These are phyloP conservation scores for Dothideomycetidae sp. DNA, from an alignment of 2,329 filamentous ascomycete genomes.

Conservation along the genomic window DNA sequence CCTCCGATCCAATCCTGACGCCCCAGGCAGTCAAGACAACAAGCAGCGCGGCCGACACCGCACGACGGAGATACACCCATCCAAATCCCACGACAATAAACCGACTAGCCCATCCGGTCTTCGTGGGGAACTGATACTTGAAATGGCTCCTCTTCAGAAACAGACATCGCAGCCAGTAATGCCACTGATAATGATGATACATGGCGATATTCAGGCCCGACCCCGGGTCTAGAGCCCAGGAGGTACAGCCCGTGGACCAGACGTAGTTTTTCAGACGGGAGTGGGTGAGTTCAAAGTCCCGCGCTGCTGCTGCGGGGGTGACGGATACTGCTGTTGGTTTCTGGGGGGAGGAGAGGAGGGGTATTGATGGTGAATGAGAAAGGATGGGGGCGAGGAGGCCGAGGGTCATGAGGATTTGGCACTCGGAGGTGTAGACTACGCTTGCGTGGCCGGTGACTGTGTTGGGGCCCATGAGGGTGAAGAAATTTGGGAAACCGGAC, in stretches of 20 bases:
- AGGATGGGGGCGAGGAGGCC: slow-evolving; percentile 44
- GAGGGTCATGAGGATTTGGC: slow-evolving; percentile 45
- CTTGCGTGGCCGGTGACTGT: slow-evolving; percentile 47
- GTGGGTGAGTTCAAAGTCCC: slow-evolving; percentile 29
- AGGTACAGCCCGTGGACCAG: slow-evolving; percentile 37
- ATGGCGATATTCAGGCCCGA: slow-evolving; percentile 38
- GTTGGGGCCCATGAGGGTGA: slow-evolving; percentile 39
- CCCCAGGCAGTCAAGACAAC: slow-evolving; percentile 1
- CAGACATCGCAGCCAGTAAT: slow-evolving; percentile 35
- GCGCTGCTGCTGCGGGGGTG: slow-evolving; percentile 22
- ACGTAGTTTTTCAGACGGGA: slow-evolving; percentile 30
- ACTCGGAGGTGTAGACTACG: slow-evolving; percentile 46
- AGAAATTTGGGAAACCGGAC: slow-evolving; percentile 37
- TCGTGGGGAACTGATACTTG: slow-evolving; percentile 2
- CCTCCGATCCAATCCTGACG: background rate
- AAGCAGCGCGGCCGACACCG: background rate
- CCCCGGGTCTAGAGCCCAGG: slow-evolving; percentile 37
- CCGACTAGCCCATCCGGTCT: background rate
- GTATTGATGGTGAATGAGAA: background rate
- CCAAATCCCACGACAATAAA: slow-evolving; percentile 4
- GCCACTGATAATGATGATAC: slow-evolving; percentile 39
- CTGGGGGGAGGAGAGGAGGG: background rate
- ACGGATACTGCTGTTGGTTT: slow-evolving; percentile 22
- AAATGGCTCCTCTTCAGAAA: slow-evolving; percentile 18
- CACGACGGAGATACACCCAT: slow-evolving; percentile 4